phyloP scores from a whole-genome alignment of 139 green algal species.

The Coccomyxa sp. region DNA sequence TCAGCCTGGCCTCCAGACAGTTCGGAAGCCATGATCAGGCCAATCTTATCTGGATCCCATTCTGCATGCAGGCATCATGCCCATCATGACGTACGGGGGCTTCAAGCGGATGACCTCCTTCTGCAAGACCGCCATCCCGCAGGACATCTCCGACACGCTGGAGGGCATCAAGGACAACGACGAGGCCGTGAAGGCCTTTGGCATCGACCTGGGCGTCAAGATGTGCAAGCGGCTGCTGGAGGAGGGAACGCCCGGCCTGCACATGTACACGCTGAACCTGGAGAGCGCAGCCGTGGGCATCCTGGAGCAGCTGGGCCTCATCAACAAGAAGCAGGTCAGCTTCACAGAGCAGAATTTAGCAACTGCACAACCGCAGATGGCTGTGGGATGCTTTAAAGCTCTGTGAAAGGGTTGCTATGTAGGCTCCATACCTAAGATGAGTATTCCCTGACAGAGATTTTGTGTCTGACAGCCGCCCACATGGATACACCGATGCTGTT shows the following conservation, averaged over 20 bases:
- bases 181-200: constrained; percentile 83
- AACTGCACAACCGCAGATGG: no score
- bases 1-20: no score
- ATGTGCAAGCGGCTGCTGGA: constrained; percentile 91
- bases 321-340: constrained; percentile 44
- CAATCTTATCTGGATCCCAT: background rate
- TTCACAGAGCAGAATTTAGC: no score
- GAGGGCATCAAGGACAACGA: constrained; percentile 96
- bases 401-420: no score
- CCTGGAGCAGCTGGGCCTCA: constrained; percentile 69
- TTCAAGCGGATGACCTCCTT: constrained; percentile 99
- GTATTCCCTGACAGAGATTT: no score
- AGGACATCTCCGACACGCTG: constrained; percentile 64
- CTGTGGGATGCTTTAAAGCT: no score
- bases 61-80: constrained; percentile 85
- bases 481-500: no score
- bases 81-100: constrained; percentile 92
- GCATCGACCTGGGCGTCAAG: constrained; percentile 78
- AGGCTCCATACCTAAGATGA: no score
- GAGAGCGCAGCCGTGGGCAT: constrained; percentile 76
- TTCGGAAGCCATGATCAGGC: background rate
- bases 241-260: constrained; percentile 64
- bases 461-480: no score
- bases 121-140: constrained; percentile 92
- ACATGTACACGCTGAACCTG: constrained; percentile 98